Evolutionary conservation across 2,329 filamentous ascomycete genomes (phyloP), one percentile per base, ranked within the genome.

Genomic region (Zopfia rhizophila): DNA sequence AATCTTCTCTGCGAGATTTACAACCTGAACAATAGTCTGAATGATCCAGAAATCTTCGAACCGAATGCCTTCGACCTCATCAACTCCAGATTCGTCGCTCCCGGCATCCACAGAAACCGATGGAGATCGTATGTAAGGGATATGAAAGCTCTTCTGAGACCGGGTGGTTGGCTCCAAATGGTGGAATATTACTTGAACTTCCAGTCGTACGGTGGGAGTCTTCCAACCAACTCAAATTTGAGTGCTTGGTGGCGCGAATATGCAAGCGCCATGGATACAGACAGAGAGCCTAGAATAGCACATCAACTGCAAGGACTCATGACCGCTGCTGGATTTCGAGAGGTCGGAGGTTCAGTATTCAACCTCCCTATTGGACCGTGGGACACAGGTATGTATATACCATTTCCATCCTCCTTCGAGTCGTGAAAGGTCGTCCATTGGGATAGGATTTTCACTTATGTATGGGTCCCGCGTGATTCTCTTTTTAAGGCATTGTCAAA

Each of bases 161-260:
- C 85, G 5, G 88, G 86, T 2, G 91, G 92, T 1, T 96, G 91
- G 90, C 82, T 89, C 48, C 91, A 96, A 65, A 86, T 96, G 81
- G 83, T 90, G n/a, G 92, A 96, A 65, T 82, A 92, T 60, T 91
- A 95, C 63, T 87, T 87, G 69, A 90, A 91, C 55, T 85, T 90
- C 18, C 92, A 96, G 68, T 96, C 90, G 1, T 85, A 93, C 58
- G 95, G 90, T 60, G 91, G 91, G 4, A 85, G 83, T n/a, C 74
- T 94, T 58, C 86, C 83, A 8, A 80, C 86, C 11, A 38, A 65
- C 5, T 65, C 68, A 35, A 66, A 66, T 5, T 46, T 75, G 8
- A 58, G 60, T 19, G 58, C 61, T 31, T 75, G 73, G 73, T 71
- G 64, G 54, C 48, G 51, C 14, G 51, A 47, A 19, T 75, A 75